Evolutionary conservation across 2,329 filamentous ascomycete species (phyloP).

Genomic region (Verticillium longisporum): DNA sequence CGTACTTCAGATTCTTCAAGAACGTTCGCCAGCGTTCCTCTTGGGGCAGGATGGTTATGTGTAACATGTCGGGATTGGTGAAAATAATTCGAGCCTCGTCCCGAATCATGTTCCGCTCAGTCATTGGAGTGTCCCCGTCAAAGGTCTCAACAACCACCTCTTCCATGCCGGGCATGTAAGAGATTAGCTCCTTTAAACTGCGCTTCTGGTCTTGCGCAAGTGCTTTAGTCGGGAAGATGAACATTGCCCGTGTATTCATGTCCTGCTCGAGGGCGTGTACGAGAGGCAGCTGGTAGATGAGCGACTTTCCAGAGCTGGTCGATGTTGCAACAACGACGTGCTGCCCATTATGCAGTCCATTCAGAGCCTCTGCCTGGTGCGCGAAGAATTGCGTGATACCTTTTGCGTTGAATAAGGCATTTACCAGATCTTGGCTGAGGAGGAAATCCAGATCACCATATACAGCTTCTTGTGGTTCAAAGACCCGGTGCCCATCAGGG

Average conservation of each 20-base stretch:
- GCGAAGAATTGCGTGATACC: conserved; percentile 81
- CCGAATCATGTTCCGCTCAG: conserved; percentile 68
- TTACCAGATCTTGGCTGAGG: conserved; percentile 87
- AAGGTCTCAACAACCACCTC: conserved; percentile 82
- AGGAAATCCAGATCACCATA: conserved; percentile 80
- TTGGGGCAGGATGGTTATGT: conserved; percentile 86
- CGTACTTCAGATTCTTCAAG: conserved; percentile 80
- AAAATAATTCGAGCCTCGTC: conserved; percentile 91
- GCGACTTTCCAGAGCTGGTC: conserved; percentile 91
- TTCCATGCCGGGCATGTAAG: conserved; percentile 72
- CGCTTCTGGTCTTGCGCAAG: conserved; percentile 89
- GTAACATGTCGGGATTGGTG: conserved; percentile 97
- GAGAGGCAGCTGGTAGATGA: conserved; percentile 97
- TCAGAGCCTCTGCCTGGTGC: conserved; percentile 91
- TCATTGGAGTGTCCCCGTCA: conserved; percentile 88
- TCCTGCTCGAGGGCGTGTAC: conserved; percentile 80
- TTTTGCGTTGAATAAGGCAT: conserved; percentile 88
- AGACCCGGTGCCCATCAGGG: conserved; percentile 84
- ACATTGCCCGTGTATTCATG: conserved; percentile 75
- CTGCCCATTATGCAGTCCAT: conserved; percentile 71
- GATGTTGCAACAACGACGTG: conserved; percentile 92
- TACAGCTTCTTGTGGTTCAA: conserved; percentile 75
- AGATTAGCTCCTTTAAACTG: conserved; percentile 77
- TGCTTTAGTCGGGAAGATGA: conserved; percentile 97
- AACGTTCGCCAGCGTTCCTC: conserved; percentile 86